phyloP scores from a whole-genome alignment of 129 eudicot genomes.

The Chrysanthemum lavandulifolium region DNA sequence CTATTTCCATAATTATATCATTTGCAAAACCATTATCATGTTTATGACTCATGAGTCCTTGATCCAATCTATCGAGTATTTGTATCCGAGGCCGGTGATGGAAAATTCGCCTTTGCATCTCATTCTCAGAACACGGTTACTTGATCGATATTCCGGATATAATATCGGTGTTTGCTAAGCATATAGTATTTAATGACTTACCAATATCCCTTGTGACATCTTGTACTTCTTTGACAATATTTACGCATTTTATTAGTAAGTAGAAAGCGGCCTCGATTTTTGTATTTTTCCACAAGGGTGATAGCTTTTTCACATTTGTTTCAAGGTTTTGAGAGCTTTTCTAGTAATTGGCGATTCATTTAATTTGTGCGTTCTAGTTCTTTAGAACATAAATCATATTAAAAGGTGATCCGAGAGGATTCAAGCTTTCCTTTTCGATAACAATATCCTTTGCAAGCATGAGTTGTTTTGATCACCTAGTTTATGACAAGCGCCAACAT shows the following conservation, averaged over 20 bases:
- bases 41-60: conserved; percentile 46
- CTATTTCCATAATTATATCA: conserved; percentile 53
- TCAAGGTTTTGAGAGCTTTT: conserved; percentile 60
- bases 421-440: conserved; percentile 61
- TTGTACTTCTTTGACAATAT: conserved; percentile 67
- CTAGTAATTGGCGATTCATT: conserved; percentile 51
- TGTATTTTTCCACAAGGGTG: conserved; percentile 55
- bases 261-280: conserved; percentile 55
- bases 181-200: conserved; percentile 42
- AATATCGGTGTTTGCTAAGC: conserved; percentile 47
- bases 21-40: conserved; percentile 53
- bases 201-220: conserved; percentile 60
- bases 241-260: conserved; percentile 48
- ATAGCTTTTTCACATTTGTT: conserved; percentile 53
- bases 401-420: conserved; percentile 49
- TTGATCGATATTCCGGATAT: conserved; percentile 53
- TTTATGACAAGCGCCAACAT: conserved; percentile 43
- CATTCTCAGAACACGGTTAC: conserved; percentile 45
- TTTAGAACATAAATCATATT: conserved; percentile 50
- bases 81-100: conserved; percentile 40
- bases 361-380: conserved; percentile 47
- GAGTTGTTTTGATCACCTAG: conserved; percentile 59
- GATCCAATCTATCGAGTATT: conserved; percentile 46
- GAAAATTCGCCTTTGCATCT: conserved; percentile 62
- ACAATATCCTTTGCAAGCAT: conserved; percentile 57